Percentiles rank a stretch among this genome's conserved stretches.
These are phyloP conservation scores for Aplosporella prunicola DNA, from an alignment of 2,329 filamentous ascomycete genomes.

Conservation along the genomic window DNA sequence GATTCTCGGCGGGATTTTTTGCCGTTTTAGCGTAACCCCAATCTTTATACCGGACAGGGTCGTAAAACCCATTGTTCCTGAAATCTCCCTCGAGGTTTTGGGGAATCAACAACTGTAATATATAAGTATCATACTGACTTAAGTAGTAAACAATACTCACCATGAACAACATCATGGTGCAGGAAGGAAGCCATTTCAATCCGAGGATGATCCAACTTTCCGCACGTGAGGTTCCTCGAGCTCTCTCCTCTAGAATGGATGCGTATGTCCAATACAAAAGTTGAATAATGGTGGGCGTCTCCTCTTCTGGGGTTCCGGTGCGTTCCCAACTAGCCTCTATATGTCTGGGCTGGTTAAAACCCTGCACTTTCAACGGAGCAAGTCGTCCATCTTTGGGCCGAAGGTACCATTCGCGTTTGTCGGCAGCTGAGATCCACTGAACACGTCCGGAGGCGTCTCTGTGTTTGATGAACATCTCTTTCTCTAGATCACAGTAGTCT, in stretches of 20 bases:
- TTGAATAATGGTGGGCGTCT: background rate
- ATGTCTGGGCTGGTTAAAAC: background rate
- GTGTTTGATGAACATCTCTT: too few species aligned
- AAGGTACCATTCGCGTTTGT: background rate
- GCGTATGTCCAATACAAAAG: constrained; percentile 6
- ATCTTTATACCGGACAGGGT: constrained; percentile 4
- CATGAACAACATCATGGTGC: constrained; percentile 3
- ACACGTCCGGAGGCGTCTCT: constrained; percentile 1
- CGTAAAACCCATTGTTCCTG: constrained; percentile 7
- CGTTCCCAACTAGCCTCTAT: background rate
- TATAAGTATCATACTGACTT: background rate
- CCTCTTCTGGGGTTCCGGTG: background rate
- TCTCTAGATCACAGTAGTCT: too few species aligned
- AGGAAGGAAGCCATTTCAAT: constrained; percentile 5
- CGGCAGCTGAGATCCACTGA: background rate
- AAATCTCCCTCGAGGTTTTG: constrained; percentile 4
- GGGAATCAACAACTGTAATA: constrained; percentile 4
- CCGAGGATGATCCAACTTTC: background rate
- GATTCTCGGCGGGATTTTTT: constrained; percentile 4
- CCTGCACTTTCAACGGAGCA: background rate
- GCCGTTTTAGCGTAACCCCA: constrained; percentile 8
- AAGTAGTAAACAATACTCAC: background rate
- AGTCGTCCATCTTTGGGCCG: constrained; percentile 4
- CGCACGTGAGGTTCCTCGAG: background rate
- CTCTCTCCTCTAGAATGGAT: background rate